Percentiles rank a stretch among this genome's conserved stretches.
phyloP scores from a whole-genome alignment of 2,329 filamentous ascomycete genomes.

The Nigrospora oryzae region DNA sequence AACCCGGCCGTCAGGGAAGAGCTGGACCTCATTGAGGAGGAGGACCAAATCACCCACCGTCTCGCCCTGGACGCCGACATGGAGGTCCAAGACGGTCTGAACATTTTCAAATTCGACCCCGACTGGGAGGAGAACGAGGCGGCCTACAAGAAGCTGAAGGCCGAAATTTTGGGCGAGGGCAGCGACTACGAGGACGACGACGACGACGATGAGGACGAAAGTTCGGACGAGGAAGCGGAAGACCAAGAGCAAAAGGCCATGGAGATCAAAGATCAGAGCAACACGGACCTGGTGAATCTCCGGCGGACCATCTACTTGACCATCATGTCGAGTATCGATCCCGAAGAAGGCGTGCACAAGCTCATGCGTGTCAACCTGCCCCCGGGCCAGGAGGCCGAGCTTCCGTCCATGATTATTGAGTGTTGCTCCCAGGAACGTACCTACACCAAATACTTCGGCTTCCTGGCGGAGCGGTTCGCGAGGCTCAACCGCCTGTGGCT shows the following conservation, averaged over 20 bases:
- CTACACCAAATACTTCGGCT: slow-evolving; percentile 93
- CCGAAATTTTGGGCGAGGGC: slow-evolving; percentile 89
- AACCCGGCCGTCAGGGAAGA: slow-evolving; percentile 87
- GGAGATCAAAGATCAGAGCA: slow-evolving; percentile 97
- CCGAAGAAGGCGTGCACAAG: slow-evolving; percentile 96
- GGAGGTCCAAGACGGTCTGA: slow-evolving; percentile 77
- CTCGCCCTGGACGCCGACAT: slow-evolving; percentile 76
- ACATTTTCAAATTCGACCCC: slow-evolving; percentile 90
- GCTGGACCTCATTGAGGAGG: slow-evolving; percentile 90
- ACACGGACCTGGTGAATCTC: slow-evolving; percentile 89
- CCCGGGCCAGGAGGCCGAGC: slow-evolving; percentile 74
- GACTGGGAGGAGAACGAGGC: slow-evolving; percentile 88
- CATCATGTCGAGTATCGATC: slow-evolving; percentile 92
- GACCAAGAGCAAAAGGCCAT: slow-evolving; percentile 72
- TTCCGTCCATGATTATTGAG: slow-evolving; percentile 95
- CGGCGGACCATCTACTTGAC: slow-evolving; percentile 93
- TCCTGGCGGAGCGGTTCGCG: slow-evolving; percentile 89
- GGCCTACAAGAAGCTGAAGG: slow-evolving; percentile 82
- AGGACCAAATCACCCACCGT: slow-evolving; percentile 93
- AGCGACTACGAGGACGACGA: slow-evolving; percentile 70
- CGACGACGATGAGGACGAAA: slow-evolving; percentile 59
- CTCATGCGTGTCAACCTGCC: slow-evolving; percentile 90
- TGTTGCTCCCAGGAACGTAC: slow-evolving; percentile 95
- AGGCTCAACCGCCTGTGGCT: slow-evolving; percentile 95
- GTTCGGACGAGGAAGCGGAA: slow-evolving; percentile 64